These are phyloP conservation scores for Obba rivulosa DNA, from an alignment of 768 basidiomycete species.

Conservation along the genomic window DNA sequence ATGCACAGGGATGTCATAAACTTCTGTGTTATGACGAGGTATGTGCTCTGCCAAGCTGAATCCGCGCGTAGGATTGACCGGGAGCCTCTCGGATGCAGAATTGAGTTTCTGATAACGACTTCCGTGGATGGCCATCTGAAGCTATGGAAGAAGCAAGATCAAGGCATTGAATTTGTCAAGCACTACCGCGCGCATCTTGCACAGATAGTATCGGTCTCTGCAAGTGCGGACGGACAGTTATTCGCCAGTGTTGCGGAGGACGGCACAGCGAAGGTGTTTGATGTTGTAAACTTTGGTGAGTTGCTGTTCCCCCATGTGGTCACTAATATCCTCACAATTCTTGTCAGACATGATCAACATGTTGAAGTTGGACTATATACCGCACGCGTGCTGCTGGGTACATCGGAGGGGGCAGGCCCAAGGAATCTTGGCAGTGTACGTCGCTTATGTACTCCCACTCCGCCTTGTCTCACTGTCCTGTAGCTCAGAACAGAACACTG, in stretches of 20 bases:
- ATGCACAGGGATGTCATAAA: slow-evolving; percentile 96
- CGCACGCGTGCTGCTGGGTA: slow-evolving; percentile 93
- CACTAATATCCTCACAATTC: neutral
- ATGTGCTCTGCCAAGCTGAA: slow-evolving; percentile 17
- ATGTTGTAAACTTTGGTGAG: slow-evolving; percentile 96
- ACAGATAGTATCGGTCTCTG: slow-evolving; percentile 73
- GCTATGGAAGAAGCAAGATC: slow-evolving; percentile 98
- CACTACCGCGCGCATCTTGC: slow-evolving; percentile 91
- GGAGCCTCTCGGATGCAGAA: slow-evolving; percentile 41
- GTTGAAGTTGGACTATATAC: slow-evolving; percentile 80
- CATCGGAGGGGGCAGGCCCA: slow-evolving; percentile 86
- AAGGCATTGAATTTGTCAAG: slow-evolving; percentile 97
- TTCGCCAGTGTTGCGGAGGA: slow-evolving; percentile 92
- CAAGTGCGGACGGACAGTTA: slow-evolving; percentile 86
- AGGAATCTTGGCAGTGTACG: slow-evolving; percentile 83
- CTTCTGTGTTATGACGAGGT: slow-evolving; percentile 87
- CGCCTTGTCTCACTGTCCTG: slow-evolving; percentile 16
- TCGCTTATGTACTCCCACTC: slow-evolving; percentile 1
- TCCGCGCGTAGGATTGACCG: neutral
- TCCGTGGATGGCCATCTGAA: slow-evolving; percentile 95
- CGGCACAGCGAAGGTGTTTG: slow-evolving; percentile 91
- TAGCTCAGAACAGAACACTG: slow-evolving; percentile 75
- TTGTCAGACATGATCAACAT: slow-evolving; percentile 97
- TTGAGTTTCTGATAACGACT: slow-evolving; percentile 90
- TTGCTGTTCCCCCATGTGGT: slow-evolving; percentile 1